Evolutionary conservation across 108 stramenopile species (phyloP).

Genomic region (Pseudonitzschia multiseries): DNA sequence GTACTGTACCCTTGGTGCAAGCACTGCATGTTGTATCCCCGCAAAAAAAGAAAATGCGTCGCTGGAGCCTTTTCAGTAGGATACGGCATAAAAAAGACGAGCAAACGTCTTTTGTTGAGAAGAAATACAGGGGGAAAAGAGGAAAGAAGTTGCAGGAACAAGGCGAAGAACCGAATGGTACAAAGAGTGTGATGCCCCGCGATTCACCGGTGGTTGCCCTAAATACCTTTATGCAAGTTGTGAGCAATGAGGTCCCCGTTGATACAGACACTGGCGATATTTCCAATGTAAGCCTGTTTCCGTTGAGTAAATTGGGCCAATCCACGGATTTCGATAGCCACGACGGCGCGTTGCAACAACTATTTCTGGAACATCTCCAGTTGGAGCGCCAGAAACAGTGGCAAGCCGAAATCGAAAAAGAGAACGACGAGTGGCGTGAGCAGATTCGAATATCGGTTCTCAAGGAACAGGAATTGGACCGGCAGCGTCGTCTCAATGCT

Average conservation of each 20-base stretch:
- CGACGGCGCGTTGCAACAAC: neutral
- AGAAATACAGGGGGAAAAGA: constrained; percentile 2
- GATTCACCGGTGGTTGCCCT: constrained; percentile 5
- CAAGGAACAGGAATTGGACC: constrained; percentile 19
- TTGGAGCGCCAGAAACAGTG: constrained; percentile 21
- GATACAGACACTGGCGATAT: neutral
- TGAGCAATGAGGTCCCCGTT: neutral
- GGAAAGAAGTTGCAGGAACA: neutral
- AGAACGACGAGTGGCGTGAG: constrained; percentile 9
- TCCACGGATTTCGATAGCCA: neutral
- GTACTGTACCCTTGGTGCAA: neutral
- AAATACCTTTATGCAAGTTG: constrained; percentile 17
- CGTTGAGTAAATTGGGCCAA: neutral
- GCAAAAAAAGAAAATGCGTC: constrained; percentile 6
- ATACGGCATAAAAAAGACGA: neutral
- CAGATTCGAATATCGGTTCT: constrained; percentile 15
- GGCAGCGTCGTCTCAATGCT: constrained; percentile 21
- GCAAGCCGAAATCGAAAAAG: constrained; percentile 7
- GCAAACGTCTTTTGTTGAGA: neutral
- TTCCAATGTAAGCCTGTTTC: constrained; percentile 1
- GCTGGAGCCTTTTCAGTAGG: constrained; percentile 6
- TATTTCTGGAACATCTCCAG: constrained; percentile 12
- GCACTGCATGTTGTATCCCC: neutral
- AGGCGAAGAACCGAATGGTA: neutral
- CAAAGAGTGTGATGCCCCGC: neutral